These are phyloP conservation scores for Lunularia cruciata DNA, from an alignment of 225 moss, liverwort and hornwort genomes.

Conservation along the genomic window DNA sequence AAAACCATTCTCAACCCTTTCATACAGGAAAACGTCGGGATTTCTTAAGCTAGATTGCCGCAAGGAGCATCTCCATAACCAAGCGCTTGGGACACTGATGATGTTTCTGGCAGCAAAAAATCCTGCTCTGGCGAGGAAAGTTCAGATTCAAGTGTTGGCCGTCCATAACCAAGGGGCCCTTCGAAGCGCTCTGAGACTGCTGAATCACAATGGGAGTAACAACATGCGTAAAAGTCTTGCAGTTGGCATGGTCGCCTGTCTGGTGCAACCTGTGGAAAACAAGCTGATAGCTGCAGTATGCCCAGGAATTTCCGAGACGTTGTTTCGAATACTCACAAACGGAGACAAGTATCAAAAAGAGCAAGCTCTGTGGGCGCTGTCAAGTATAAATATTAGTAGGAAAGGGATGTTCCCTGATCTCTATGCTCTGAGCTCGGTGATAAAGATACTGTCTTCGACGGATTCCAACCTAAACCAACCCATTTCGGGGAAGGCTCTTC, in stretches of 20 bases:
- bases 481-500: background rate
- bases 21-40: background rate
- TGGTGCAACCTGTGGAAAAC: background rate
- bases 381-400: background rate
- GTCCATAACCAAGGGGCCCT: conserved; percentile 1
- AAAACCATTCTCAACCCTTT: too few species aligned
- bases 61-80: background rate
- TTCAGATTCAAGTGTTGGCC: background rate
- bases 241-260: background rate
- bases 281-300: background rate
- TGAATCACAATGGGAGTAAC: background rate
- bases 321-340: background rate
- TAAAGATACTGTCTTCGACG: background rate
- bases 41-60: background rate
- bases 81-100: background rate
- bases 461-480: background rate
- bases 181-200: background rate
- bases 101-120: background rate
- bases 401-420: background rate
- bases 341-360: background rate
- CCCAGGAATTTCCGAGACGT: background rate
- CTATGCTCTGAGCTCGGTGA: background rate
- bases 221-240: background rate
- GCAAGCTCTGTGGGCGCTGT: background rate
- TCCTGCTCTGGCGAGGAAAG: background rate